Base-by-base conservation (phyloP, 306 rosid genomes). In the Quercus dentata region DNA sequence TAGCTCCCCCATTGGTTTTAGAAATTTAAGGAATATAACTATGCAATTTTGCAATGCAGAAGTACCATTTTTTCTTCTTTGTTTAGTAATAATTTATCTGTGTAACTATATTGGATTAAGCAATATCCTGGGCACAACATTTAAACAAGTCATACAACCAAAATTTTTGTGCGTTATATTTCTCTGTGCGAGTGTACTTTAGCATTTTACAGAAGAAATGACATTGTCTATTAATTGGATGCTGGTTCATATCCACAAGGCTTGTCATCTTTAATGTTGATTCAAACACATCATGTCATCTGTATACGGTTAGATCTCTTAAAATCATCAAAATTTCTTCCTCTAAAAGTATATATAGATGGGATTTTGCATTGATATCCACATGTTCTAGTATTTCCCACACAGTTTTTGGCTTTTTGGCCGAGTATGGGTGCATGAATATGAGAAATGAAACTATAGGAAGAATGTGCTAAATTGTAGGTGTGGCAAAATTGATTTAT, bases 401-500 rank as follows among this genome's bases (percentile, higher is more conserved):
- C 23, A 31, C 52, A 13, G 1, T 35, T 18, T 20, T 19, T 12
- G 51, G 23, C 52, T 49, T 30, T 30, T 64, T 64, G 44, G 21
- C 23, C 7, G 8, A 64, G 21, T 69, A 46, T 71, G 20, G 38
- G 20, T 71, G 19, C 58, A 6, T 23, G 35, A 71, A 71, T 51
- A 44, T 67, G 8, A 69, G 30, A 44, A 46, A n/a, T 21, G 52
- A 61, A 25, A 65, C 72, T 31, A 35, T 28, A 41, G 59, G 82
- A 71, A 38, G 54, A 46, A 61, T 21, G 31, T 67, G 51, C 52
- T 28, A 35, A 33, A 33, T 65, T 78, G 27, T 59, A 15, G 76
- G 76, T 41, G 38, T 78, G 77, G 70, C 28, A 57, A 76, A 71
- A 20, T 55, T 75, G 14, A 25, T 19, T 41, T 56, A 28, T 52